Evolutionary conservation across 164 flowering plant genomes (phyloP).

Genomic region (Macadamia integrifolia): DNA sequence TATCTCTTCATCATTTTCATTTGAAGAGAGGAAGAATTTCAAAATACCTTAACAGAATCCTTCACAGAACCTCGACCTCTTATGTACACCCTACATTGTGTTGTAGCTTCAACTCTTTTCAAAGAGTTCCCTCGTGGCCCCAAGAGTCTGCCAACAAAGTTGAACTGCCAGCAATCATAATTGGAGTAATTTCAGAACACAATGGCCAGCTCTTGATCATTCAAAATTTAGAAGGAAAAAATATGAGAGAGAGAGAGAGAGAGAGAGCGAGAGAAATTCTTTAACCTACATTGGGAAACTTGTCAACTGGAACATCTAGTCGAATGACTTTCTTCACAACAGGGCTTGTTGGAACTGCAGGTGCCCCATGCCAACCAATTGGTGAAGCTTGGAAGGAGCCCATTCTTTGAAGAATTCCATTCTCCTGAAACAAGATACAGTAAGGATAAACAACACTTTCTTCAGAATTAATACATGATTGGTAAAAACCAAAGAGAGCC

Average conservation of each 20-base stretch:
- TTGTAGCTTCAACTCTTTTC: constrained; percentile 77
- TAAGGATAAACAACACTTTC: background rate
- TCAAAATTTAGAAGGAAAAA: background rate
- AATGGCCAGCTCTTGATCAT: background rate
- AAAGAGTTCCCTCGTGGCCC: constrained; percentile 91
- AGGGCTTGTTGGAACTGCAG: constrained; percentile 49
- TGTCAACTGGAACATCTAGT: constrained; percentile 82
- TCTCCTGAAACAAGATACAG: constrained; percentile 37
- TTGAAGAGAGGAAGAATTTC: background rate
- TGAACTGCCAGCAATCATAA: constrained; percentile 42
- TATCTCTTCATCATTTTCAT: background rate
- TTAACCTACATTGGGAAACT: constrained; percentile 62
- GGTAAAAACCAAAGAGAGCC: background rate
- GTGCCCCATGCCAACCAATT: constrained; percentile 61
- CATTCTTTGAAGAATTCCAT: constrained; percentile 52
- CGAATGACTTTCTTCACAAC: constrained; percentile 64
- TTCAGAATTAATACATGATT: background rate
- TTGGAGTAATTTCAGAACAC: background rate
- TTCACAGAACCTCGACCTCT: constrained; percentile 84
- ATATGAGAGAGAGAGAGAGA: background rate
- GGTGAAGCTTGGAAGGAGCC: constrained; percentile 47
- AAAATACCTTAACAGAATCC: constrained; percentile 66
- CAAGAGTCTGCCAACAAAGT: constrained; percentile 83
- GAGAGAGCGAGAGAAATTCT: background rate
- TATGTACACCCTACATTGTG: constrained; percentile 75